Conservation (phyloP, 495 filamentous ascomycete species). For the Penicillium tannophilum region DNA sequence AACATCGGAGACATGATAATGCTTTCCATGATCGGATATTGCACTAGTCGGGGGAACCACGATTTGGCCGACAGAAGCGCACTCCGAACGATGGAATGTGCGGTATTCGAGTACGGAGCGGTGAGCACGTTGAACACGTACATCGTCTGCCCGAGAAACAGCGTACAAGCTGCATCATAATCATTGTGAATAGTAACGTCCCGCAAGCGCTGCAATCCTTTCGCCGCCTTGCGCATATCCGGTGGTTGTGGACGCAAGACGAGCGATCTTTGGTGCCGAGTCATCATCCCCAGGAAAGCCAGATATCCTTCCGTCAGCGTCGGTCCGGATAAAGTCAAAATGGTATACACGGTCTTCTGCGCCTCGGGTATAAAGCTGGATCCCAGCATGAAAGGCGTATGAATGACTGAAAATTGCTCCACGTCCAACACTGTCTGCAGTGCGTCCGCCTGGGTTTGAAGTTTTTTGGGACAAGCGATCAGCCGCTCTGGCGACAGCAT, state of each 20-base stretch:
- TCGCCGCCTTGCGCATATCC: constrained; percentile 28
- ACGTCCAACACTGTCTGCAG: constrained; percentile 28
- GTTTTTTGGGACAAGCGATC: constrained; percentile 16
- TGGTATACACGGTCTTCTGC: constrained; percentile 24
- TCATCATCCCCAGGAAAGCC: constrained; percentile 31
- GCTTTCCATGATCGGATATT: constrained; percentile 29
- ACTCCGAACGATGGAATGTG: constrained; percentile 31
- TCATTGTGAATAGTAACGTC: constrained; percentile 24
- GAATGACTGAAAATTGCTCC: constrained; percentile 28
- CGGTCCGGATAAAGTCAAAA: constrained; percentile 23
- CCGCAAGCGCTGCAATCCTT: constrained; percentile 27
- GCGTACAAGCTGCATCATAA: constrained; percentile 28
- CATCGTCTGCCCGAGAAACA: constrained; percentile 34
- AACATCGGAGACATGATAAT: constrained; percentile 35
- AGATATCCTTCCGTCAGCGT: constrained; percentile 30
- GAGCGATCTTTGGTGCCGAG: constrained; percentile 27
- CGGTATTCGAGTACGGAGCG: constrained; percentile 26
- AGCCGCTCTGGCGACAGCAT: constrained; percentile 24
- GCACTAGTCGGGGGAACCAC: constrained; percentile 31
- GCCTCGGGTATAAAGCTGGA: constrained; percentile 22
- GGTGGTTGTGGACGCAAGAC: constrained; percentile 25
- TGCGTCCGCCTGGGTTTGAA: constrained; percentile 27
- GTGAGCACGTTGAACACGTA: constrained; percentile 35
- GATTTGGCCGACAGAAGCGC: constrained; percentile 30
- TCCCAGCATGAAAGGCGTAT: constrained; percentile 30